A percentile compares a stretch with the other conserved stretches of the same genome.
These are phyloP conservation scores for Colletotrichum horii DNA, from an alignment of 2,329 filamentous ascomycete species.

Conservation along the genomic window DNA sequence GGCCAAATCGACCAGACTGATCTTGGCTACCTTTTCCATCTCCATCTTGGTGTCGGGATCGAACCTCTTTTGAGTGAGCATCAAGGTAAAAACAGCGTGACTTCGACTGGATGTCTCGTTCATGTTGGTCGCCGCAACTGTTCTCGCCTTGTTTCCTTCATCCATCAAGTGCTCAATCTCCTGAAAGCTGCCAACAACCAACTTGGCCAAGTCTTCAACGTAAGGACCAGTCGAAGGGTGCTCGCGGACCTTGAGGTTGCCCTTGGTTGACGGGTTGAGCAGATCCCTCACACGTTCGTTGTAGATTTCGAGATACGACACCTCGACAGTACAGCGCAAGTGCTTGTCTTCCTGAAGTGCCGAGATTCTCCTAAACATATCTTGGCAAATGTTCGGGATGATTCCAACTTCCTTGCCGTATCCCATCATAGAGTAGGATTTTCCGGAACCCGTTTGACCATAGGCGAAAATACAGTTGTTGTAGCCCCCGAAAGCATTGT, in stretches of 20 bases:
- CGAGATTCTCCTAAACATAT: slow-evolving; percentile 92
- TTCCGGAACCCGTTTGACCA: slow-evolving; percentile 96
- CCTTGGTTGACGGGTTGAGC: slow-evolving; percentile 93
- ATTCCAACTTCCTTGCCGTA: slow-evolving; percentile 96
- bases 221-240: slow-evolving; percentile 98
- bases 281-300: slow-evolving; percentile 97
- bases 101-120: slow-evolving; percentile 99
- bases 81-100: slow-evolving; percentile 97
- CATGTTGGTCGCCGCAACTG: slow-evolving; percentile 98
- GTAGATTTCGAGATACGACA: slow-evolving; percentile 99
- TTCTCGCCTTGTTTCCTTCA: slow-evolving; percentile 97
- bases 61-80: slow-evolving; percentile 90
- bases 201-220: slow-evolving; percentile 95
- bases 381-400: slow-evolving; percentile 94
- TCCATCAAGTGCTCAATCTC: slow-evolving; percentile 99
- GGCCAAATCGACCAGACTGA: slow-evolving; percentile 95
- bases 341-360: slow-evolving; percentile 74
- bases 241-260: slow-evolving; percentile 95
- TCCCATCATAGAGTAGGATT: slow-evolving; percentile 99
- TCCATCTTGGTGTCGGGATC: slow-evolving; percentile 96
- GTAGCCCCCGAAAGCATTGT: slow-evolving; percentile 98
- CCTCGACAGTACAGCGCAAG: slow-evolving; percentile 90
- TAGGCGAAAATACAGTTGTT: slow-evolving; percentile 99
- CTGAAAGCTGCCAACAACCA: slow-evolving; percentile 89
- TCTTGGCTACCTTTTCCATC: slow-evolving; percentile 96